phyloP scores from a whole-genome alignment of 441 rosid species.

The Mallotus repandus region DNA sequence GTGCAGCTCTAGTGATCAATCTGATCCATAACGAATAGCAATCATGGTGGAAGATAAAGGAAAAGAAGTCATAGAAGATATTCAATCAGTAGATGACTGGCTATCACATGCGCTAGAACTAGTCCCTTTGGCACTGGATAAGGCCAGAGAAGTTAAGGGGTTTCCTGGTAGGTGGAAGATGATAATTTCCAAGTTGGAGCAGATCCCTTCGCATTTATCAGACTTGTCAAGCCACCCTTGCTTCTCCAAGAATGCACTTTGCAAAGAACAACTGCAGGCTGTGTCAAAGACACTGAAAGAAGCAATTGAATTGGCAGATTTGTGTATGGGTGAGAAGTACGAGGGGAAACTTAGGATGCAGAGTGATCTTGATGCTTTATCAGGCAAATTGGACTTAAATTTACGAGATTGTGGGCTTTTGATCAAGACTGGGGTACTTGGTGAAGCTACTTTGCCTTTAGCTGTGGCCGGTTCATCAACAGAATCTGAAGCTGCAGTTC shows the following conservation, averaged over 20 bases:
- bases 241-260: slow-evolving; percentile 76
- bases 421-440: slow-evolving; percentile 89
- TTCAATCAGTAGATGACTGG: slow-evolving; percentile 67
- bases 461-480: slow-evolving; percentile 39
- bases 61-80: slow-evolving; percentile 31
- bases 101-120: slow-evolving; percentile 60
- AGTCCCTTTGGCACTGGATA: slow-evolving; percentile 57
- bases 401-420: slow-evolving; percentile 80
- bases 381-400: slow-evolving; percentile 72
- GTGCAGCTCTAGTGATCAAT: slow-evolving; percentile 25
- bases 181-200: slow-evolving; percentile 71
- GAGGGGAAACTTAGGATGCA: slow-evolving; percentile 92
- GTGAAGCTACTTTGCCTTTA: slow-evolving; percentile 57
- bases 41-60: slow-evolving; percentile 66
- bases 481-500: slow-evolving; percentile 42
- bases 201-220: slow-evolving; percentile 66
- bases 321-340: slow-evolving; percentile 58
- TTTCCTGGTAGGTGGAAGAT: slow-evolving; percentile 88
- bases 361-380: slow-evolving; percentile 84
- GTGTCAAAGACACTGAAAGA: slow-evolving; percentile 61
- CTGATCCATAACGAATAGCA: slow-evolving; percentile 31
- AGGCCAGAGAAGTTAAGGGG: slow-evolving; percentile 59
- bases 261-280: slow-evolving; percentile 80
- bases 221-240: slow-evolving; percentile 92
- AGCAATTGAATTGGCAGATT: slow-evolving; percentile 54